Evolutionary conservation across 140 eudicot genomes (phyloP).

Genomic region (Erigeron philadelphicus): DNA sequence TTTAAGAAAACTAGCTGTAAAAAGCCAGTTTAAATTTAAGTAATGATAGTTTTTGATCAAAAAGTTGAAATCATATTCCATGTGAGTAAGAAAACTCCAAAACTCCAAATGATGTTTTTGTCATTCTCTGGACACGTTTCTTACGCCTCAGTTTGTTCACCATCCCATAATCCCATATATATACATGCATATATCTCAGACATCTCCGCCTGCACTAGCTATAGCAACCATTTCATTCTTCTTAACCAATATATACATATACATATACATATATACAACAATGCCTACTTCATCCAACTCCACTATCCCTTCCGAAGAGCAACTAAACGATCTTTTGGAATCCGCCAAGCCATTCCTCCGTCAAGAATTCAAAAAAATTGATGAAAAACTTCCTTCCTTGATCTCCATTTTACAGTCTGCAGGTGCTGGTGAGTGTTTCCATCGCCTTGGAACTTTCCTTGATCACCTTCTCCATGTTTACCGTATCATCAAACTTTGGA

Average conservation of each 20-base stretch:
- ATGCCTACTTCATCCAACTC: neutral
- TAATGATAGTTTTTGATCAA: no score
- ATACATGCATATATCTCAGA: neutral
- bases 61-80: neutral
- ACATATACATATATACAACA: no score
- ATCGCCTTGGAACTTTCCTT: slow-evolving; percentile 50
- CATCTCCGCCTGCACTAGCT: slow-evolving; percentile 1
- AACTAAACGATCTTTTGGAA: slow-evolving; percentile 18
- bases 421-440: slow-evolving; percentile 24
- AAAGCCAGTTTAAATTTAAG: no score
- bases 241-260: neutral
- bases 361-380: slow-evolving; percentile 19
- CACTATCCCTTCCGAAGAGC: neutral
- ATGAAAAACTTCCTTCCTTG: slow-evolving; percentile 16
- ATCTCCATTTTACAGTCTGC: slow-evolving; percentile 9
- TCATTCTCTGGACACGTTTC: slow-evolving; percentile 7
- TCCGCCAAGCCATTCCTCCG: slow-evolving; percentile 24
- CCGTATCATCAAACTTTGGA: slow-evolving; percentile 55
- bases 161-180: neutral
- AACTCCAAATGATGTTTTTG: neutral
- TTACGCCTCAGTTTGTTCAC: neutral
- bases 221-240: no score
- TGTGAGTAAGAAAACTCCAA: neutral
- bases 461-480: slow-evolving; percentile 50
- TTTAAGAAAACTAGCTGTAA: no score